A percentile compares a stretch with the other conserved stretches of the same genome.
Evolutionary conservation across 441 rosid genomes (phyloP).

Genomic region (Viola pubescens): DNA sequence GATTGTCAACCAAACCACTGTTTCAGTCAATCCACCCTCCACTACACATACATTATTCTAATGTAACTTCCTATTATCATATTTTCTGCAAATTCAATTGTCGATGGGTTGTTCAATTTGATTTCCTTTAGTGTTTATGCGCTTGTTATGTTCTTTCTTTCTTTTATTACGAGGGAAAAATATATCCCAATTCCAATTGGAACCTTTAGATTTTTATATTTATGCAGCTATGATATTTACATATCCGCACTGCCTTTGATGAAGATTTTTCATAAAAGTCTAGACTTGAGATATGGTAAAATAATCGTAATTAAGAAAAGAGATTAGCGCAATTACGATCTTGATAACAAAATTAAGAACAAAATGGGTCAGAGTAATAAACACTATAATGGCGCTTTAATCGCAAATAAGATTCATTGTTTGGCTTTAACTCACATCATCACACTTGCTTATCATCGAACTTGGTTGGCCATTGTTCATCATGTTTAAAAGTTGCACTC

Average conservation of each 20-base stretch:
- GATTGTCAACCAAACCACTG: slow-evolving; percentile 1
- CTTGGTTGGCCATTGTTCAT: neutral
- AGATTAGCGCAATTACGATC: slow-evolving; percentile 3
- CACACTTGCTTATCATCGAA: slow-evolving; percentile 3
- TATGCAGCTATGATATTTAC: slow-evolving; percentile 1
- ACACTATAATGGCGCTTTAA: slow-evolving; percentile 15
- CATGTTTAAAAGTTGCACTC: neutral
- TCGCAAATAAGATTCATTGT: slow-evolving; percentile 17
- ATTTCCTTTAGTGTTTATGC: too few species aligned
- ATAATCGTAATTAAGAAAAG: slow-evolving; percentile 13
- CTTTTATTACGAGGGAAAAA: too few species aligned
- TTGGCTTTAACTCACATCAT: slow-evolving; percentile 26
- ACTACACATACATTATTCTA: neutral
- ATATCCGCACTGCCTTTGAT: slow-evolving; percentile 31
- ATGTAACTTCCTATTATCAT: neutral
- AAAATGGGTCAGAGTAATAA: slow-evolving; percentile 22
- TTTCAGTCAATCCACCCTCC: neutral
- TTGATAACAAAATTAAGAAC: slow-evolving; percentile 7
- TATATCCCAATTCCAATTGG: neutral
- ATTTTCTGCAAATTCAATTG: neutral
- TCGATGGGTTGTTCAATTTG: neutral
- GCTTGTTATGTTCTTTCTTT: too few species aligned
- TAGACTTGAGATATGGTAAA: slow-evolving; percentile 15
- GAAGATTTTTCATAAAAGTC: slow-evolving; percentile 28
- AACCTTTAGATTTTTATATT: neutral